Conservation (phyloP, 371 early-diverging fungal species). For the Syncephalastrum contaminatum region DNA sequence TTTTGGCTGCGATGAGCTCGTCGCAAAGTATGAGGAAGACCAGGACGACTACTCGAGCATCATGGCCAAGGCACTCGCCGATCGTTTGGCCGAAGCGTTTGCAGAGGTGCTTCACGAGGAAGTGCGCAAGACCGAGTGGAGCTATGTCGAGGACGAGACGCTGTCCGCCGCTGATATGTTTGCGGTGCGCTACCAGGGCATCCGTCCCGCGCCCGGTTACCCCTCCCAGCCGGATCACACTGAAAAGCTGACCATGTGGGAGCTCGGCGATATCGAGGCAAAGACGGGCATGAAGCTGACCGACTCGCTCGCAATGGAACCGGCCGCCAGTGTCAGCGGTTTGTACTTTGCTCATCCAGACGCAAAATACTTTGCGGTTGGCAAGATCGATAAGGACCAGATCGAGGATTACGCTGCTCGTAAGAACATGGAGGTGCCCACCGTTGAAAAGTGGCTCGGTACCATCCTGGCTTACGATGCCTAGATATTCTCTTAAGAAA, state of each 20-base stretch:
- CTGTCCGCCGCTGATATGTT: conserved; percentile 78
- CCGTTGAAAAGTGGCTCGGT: conserved; percentile 84
- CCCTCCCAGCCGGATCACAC: conserved; percentile 90
- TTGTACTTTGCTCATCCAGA: conserved; percentile 75
- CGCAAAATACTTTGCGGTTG: conserved; percentile 89
- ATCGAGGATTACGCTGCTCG: conserved; percentile 75
- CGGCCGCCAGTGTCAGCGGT: conserved; percentile 85
- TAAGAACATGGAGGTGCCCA: conserved; percentile 67
- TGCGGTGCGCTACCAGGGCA: conserved; percentile 89
- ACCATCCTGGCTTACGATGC: conserved; percentile 81
- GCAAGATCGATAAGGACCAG: conserved; percentile 90
- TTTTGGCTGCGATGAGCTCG: conserved; percentile 85
- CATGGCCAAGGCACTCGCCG: conserved; percentile 92
- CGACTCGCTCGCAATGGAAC: conserved; percentile 90
- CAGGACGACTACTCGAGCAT: conserved; percentile 88
- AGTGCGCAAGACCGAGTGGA: conserved; percentile 85
- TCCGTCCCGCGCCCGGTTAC: conserved; percentile 91
- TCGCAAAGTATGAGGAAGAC: conserved; percentile 66
- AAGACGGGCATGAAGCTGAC: conserved; percentile 83
- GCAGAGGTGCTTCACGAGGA: conserved; percentile 88
- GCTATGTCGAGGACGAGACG: conserved; percentile 76
- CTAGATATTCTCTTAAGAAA: conserved; percentile 10
- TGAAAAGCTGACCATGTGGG: conserved; percentile 91
- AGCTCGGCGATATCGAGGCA: conserved; percentile 70
- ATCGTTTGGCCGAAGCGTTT: conserved; percentile 90